phyloP scores from a whole-genome alignment of 2,329 filamentous ascomycete genomes.

The Alternaria burnsii region DNA sequence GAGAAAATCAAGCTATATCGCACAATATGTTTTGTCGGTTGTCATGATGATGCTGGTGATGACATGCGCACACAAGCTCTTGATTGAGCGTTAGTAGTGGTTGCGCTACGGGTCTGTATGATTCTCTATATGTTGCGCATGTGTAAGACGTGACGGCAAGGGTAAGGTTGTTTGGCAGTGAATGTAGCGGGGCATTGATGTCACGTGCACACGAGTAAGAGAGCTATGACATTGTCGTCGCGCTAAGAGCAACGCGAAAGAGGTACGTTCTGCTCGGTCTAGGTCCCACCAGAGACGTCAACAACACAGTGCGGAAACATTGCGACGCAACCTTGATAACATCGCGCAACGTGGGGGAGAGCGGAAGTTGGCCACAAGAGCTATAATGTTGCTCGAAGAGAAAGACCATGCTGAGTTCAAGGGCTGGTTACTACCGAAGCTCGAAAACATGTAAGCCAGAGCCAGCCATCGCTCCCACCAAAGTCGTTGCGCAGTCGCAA shows the following conservation, averaged over 20 bases:
- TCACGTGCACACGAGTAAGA: slow-evolving; percentile 31
- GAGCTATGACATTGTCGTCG: slow-evolving; percentile 19
- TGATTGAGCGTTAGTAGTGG: neutral
- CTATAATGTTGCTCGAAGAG: slow-evolving; percentile 64
- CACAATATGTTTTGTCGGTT: slow-evolving; percentile 22
- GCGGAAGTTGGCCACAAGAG: slow-evolving; percentile 6
- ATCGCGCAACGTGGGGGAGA: slow-evolving; percentile 8
- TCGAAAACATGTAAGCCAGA: slow-evolving; percentile 73
- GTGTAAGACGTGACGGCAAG: neutral
- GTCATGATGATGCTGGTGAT: slow-evolving; percentile 14
- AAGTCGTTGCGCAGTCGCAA: neutral
- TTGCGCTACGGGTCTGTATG: neutral
- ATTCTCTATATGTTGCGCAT: neutral
- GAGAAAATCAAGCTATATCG: slow-evolving; percentile 43
- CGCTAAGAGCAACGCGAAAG: slow-evolving; percentile 27
- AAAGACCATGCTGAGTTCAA: slow-evolving; percentile 68
- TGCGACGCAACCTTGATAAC: neutral
- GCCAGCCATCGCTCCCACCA: neutral
- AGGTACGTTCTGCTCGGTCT: slow-evolving; percentile 7
- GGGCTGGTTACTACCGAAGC: slow-evolving; percentile 78
- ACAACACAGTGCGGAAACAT: neutral
- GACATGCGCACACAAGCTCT: neutral
- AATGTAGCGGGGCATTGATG: slow-evolving; percentile 25
- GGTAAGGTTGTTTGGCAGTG: neutral
- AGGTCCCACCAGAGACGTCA: neutral